Conservation (phyloP, 1,284 basidiomycete species). For the Clitocybe nebularis region DNA sequence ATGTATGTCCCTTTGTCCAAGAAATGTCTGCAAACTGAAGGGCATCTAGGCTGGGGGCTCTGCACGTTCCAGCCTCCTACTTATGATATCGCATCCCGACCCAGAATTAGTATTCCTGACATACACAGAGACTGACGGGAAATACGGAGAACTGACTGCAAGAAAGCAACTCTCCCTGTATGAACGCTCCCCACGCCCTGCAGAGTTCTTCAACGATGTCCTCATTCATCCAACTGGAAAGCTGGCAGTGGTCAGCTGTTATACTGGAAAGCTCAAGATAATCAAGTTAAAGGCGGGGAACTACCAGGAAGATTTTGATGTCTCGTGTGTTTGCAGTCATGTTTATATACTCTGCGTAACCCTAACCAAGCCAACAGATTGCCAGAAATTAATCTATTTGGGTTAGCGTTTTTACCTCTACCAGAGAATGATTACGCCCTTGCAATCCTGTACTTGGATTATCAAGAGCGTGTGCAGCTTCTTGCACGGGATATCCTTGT, state of each 20-base stretch:
- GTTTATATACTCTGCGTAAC: background rate
- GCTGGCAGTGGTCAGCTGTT: constrained; percentile 60
- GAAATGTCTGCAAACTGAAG: constrained; percentile 6
- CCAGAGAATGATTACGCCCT: constrained; percentile 48
- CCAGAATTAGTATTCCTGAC: constrained; percentile 61
- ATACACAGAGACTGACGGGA: constrained; percentile 38
- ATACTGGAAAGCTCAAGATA: constrained; percentile 64
- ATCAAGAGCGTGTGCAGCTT: constrained; percentile 56
- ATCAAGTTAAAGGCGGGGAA: constrained; percentile 50
- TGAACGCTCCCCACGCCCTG: constrained; percentile 50
- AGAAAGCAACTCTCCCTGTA: constrained; percentile 45
- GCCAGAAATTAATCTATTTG: constrained; percentile 72
- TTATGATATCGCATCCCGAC: constrained; percentile 70
- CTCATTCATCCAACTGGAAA: constrained; percentile 58
- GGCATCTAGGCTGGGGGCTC: constrained; percentile 33
- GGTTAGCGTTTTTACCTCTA: constrained; percentile 60
- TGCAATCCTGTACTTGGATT: constrained; percentile 67
- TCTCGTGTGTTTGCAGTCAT: constrained; percentile 45
- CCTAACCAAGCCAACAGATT: constrained; percentile 40
- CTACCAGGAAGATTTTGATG: constrained; percentile 56
- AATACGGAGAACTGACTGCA: constrained; percentile 32
- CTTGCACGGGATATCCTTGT: constrained; percentile 54
- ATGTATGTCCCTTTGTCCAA: constrained; percentile 33
- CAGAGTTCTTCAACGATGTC: constrained; percentile 67
- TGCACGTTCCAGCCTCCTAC: constrained; percentile 47